Percentiles rank a stretch among this genome's conserved stretches.
phyloP scores from a whole-genome alignment of 1,284 basidiomycete genomes.

The Spongispora temasekensis region DNA sequence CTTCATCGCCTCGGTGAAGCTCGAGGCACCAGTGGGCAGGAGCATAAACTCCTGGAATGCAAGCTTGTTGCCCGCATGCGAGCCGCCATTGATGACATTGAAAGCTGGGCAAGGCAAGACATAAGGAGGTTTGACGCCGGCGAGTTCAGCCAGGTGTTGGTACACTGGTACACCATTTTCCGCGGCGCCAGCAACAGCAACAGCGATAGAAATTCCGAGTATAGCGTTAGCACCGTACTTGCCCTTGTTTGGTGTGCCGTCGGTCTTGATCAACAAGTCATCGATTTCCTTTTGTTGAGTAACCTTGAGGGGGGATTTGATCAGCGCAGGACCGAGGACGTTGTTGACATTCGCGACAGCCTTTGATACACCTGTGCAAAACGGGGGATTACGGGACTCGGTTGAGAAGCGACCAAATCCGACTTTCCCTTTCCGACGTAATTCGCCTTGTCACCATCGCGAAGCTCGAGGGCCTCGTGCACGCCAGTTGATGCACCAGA shows the following conservation, averaged over 20 bases:
- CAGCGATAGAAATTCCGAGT: constrained; percentile 97
- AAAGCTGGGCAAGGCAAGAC: constrained; percentile 90
- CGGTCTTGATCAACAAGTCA: constrained; percentile 98
- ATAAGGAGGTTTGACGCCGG: constrained; percentile 92
- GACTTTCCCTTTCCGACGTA: constrained; percentile 93
- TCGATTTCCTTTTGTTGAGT: constrained; percentile 97
- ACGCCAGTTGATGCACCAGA: constrained; percentile 98
- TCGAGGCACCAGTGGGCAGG: constrained; percentile 88
- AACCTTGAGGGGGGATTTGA: constrained; percentile 85
- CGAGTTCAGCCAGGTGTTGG: constrained; percentile 94
- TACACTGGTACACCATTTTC: constrained; percentile 96
- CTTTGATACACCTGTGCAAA: constrained; percentile 78
- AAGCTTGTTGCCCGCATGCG: constrained; percentile 99
- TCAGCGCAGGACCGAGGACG: constrained; percentile 86
- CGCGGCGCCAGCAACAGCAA: constrained; percentile 90
- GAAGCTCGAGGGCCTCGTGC: constrained; percentile 98
- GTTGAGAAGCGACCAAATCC: background rate
- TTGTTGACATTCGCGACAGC: constrained; percentile 96
- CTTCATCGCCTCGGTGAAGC: constrained; percentile 97
- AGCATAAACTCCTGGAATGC: constrained; percentile 99
- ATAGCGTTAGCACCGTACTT: constrained; percentile 99
- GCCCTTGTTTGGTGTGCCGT: constrained; percentile 98
- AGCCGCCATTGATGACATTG: constrained; percentile 99
- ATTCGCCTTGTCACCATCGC: constrained; percentile 91
- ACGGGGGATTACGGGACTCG: constrained; percentile 2